Evolutionary conservation across 768 basidiomycete species (phyloP), one percentile per base, ranked within the genome.

Genomic region (Trametes villosa): DNA sequence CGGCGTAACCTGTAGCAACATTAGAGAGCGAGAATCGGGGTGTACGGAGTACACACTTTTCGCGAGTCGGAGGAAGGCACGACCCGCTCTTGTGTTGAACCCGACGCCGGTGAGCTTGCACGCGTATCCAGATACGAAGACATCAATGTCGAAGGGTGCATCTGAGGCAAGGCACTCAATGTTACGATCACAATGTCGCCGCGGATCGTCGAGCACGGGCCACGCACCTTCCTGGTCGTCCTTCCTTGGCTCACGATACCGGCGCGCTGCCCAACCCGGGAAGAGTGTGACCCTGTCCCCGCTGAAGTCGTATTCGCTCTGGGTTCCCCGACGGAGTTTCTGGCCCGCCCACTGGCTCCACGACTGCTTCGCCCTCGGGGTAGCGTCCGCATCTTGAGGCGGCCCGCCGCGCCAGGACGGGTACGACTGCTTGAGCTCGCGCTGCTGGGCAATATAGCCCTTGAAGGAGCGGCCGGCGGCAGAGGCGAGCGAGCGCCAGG

Each of bases 121-220:
- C 0, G 89, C 92, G 65, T 86, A 92, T 0, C 94, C 94, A 15
- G 92, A 91, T 9, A 93, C 77, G 47, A 85, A 88, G 0, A 94
- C 75, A 42, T 89, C 86, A 4, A 95, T 72, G 52, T 88, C 85
- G 65, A 92, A 94, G 4, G 84, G 71, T 3, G 62, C 73, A 42
- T 76, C 85, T 84, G 55, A 4, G n/a, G n/a, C n/a, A n/a, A n/a
- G n/a, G n/a, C n/a, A 30, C 29, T 29, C 29, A 8, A n/a, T 15
- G 46, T 48, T 31, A 48, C 18, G 9, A 8, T 15, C n/a, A 12
- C 46, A 20, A 5, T 12, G 29, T 4, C 11, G 26, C 9, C 15
- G 13, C 27, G 18, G 46, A 24, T 4, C 4, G 11, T 11, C 22
- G 44, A 13, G 44, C 26, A 11, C 2, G 20, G 7, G 42, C 42